phyloP scores from a whole-genome alignment of 805 yeast species.

The Nakazawaea holstii region DNA sequence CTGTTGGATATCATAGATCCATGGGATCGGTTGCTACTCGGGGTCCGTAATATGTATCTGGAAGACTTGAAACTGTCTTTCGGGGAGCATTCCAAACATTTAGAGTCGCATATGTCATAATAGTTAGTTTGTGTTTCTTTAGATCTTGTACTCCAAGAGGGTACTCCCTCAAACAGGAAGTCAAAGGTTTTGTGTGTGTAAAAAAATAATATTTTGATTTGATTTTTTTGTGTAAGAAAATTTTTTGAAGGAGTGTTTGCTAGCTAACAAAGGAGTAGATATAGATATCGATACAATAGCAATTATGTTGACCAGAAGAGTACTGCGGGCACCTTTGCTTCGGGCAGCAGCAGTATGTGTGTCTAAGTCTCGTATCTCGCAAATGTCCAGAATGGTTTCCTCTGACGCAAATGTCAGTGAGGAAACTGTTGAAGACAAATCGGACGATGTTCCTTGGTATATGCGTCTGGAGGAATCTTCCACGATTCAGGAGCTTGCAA shows the following conservation, averaged over 20 bases:
- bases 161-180: no score
- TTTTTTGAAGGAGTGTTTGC: no score
- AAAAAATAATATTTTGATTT: no score
- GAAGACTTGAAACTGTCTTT: constrained; percentile 1
- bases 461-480: constrained; percentile 27
- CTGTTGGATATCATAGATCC: constrained; percentile 5
- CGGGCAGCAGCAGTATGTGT: no score
- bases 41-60: constrained; percentile 6
- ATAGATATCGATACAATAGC: no score
- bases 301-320: neutral
- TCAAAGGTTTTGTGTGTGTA: no score
- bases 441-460: constrained; percentile 21
- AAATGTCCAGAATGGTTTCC: no score
- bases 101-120: neutral
- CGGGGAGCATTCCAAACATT: neutral
- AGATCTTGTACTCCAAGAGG: no score
- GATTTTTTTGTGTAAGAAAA: no score
- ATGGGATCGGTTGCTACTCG: constrained; percentile 1
- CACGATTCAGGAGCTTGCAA: neutral
- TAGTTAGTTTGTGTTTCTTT: neutral
- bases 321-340: no score
- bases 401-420: neutral
- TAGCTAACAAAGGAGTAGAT: no score
- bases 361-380: no score
- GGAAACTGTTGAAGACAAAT: neutral